Evolutionary conservation across 2,329 filamentous ascomycete species (phyloP).

Genomic region (Pezicula neosporulosa): DNA sequence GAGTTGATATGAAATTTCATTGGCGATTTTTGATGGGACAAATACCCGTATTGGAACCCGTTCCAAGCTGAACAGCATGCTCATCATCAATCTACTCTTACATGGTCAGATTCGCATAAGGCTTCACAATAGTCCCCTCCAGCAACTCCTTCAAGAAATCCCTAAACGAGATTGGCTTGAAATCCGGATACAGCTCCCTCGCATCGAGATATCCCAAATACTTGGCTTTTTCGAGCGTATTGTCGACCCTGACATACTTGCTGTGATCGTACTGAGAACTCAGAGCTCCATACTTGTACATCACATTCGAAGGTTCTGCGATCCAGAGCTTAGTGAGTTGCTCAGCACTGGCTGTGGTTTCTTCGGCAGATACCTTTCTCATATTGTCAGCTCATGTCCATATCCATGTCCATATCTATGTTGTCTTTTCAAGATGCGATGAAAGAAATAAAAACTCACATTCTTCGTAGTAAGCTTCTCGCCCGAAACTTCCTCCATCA

Average conservation of each 20-base stretch:
- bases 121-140: constrained; percentile 34
- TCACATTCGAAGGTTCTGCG: neutral
- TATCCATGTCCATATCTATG: neutral
- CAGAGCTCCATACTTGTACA: neutral
- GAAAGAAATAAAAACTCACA: constrained; percentile 4
- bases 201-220: constrained; percentile 51
- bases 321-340: neutral
- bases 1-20: no score
- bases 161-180: constrained; percentile 35
- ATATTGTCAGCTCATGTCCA: neutral
- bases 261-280: neutral
- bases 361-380: neutral
- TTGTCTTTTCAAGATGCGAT: constrained; percentile 8
- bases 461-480: constrained; percentile 35
- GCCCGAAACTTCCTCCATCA: constrained; percentile 44
- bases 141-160: constrained; percentile 37
- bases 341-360: neutral
- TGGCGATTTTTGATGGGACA: no score
- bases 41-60: neutral
- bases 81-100: neutral
- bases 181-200: constrained; percentile 51
- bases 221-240: constrained; percentile 46
- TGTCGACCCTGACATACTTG: constrained; percentile 39
- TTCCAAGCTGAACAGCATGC: neutral
- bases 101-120: neutral